These are phyloP conservation scores for Pseudogymnoascus sp. DNA, from an alignment of 2,329 filamentous ascomycete genomes.

Conservation along the genomic window DNA sequence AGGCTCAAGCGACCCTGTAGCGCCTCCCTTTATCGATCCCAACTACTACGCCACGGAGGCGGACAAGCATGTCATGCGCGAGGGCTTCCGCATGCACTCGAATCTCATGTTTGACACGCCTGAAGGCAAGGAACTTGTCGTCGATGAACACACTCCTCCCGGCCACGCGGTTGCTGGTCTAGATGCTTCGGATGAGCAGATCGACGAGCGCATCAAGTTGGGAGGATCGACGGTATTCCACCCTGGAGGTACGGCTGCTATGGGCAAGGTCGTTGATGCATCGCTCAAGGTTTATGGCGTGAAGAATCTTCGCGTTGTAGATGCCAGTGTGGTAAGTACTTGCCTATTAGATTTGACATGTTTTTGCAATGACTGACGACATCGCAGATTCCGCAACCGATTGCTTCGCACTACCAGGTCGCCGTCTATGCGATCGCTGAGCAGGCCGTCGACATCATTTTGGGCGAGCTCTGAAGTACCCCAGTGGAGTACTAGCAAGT, in stretches of 20 bases:
- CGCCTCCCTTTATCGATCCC: constrained; percentile 15
- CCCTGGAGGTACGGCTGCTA: constrained; percentile 16
- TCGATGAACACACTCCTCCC: constrained; percentile 7
- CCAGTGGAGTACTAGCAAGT: background rate
- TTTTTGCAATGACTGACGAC: background rate
- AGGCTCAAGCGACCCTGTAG: background rate
- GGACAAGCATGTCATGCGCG: constrained; percentile 13
- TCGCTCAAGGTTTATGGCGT: constrained; percentile 21
- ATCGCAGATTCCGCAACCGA: constrained; percentile 23
- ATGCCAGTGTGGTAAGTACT: constrained; percentile 26
- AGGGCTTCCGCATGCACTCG: constrained; percentile 3
- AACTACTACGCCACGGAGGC: constrained; percentile 15
- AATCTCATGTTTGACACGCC: constrained; percentile 11
- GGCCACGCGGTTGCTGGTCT: background rate
- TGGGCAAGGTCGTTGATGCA: constrained; percentile 23
- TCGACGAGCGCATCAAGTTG: background rate
- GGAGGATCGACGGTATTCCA: constrained; percentile 11
- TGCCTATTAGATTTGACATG: background rate
- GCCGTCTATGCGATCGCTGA: constrained; percentile 32
- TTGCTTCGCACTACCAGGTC: constrained; percentile 28
- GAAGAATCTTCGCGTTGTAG: constrained; percentile 27
- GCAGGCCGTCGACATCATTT: constrained; percentile 29
- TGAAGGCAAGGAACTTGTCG: constrained; percentile 11
- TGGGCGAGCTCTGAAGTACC: constrained; percentile 1
- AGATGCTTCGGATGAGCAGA: background rate